Evolutionary conservation across 1,284 basidiomycete genomes (phyloP), one percentile per base, ranked within the genome.

Genomic region (Peniophora sp.): DNA sequence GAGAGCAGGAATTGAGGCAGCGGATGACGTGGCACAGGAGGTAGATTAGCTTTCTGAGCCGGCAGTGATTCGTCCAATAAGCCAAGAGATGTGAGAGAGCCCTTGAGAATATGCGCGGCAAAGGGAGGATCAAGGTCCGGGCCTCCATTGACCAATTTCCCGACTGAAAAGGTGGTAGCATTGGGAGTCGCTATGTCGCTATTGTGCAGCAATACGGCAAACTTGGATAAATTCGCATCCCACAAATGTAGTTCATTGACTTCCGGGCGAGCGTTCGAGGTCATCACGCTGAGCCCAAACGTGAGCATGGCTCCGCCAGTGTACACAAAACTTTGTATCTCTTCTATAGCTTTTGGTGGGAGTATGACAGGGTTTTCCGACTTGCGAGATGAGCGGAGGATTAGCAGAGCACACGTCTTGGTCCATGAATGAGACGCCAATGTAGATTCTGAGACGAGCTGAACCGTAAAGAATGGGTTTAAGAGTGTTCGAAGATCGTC

Each of bases 391-490:
- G 52, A 36, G 1, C 88, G 89, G 51, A 95, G 69, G 46, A 92
- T 85, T 5, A 96, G 76, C 1, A 94, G 72, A 3, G 85, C 84
- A 60, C 91, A 93, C 25, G 75, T 75, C 2, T 71, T 63, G 45
- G 79, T 65, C 92, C 92, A 96, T 9, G 92, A 92, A 51, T 87
- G 82, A 1, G 75, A 70, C 0, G 73, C 66, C 9, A 96, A 70
- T 0, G 78, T 63, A 35, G 79, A 68, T 0, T 75, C 70, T 0
- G 79, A 70, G 50, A 92, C 74, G 2, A 78, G 65, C 54, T 91
- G 88, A 35, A 94, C 81, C 14, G 88, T 81, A 65, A 93, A 94
- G 64, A 85, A 77, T 0, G 89, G 85, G 8, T 74, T 60, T 14
- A 93, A 78, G 27, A 86, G 62, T 6, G 75, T 67, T 34, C 77